These are phyloP conservation scores for Pisolithus microcarpus DNA, from an alignment of 768 basidiomycete species.

Conservation along the genomic window DNA sequence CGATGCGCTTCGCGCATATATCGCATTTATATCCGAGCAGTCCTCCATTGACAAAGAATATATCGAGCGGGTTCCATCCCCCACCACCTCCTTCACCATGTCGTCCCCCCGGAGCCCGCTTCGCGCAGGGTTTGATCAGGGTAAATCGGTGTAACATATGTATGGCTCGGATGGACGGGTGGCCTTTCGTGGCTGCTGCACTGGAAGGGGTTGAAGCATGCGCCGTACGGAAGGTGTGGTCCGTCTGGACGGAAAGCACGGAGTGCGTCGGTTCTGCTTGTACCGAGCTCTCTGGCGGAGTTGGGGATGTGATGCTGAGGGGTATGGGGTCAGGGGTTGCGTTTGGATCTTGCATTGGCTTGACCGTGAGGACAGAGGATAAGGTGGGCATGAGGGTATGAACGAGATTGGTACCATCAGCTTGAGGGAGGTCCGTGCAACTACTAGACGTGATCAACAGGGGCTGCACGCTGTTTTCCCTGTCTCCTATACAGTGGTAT, in stretches of 20 bases:
- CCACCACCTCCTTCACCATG: slow-evolving; percentile 17
- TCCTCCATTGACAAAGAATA: slow-evolving; percentile 70
- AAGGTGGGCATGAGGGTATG: slow-evolving; percentile 43
- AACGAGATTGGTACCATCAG: slow-evolving; percentile 35
- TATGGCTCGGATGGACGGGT: slow-evolving; percentile 54
- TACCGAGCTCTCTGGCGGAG: slow-evolving; percentile 24
- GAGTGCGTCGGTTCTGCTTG: slow-evolving; percentile 36
- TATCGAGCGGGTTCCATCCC: slow-evolving; percentile 71
- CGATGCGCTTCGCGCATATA: slow-evolving; percentile 72
- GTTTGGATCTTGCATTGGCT: slow-evolving; percentile 47
- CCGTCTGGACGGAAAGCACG: slow-evolving; percentile 43
- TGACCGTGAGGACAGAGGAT: slow-evolving; percentile 70
- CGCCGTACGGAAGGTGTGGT: slow-evolving; percentile 55
- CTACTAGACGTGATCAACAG: slow-evolving; percentile 42
- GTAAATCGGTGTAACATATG: slow-evolving; percentile 80
- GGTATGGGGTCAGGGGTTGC: slow-evolving; percentile 34
- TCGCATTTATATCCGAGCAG: slow-evolving; percentile 73
- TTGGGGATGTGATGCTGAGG: slow-evolving; percentile 27
- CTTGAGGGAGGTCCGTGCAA: slow-evolving; percentile 59
- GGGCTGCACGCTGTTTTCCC: slow-evolving; percentile 45
- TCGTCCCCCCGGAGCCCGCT: slow-evolving; percentile 30
- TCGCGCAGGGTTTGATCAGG: slow-evolving; percentile 71
- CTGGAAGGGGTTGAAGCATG: slow-evolving; percentile 41
- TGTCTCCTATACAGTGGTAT: slow-evolving; percentile 21
- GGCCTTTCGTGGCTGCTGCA: slow-evolving; percentile 69